Base-by-base conservation (phyloP, 768 basidiomycete species). In the Agaricus subrufescens region DNA sequence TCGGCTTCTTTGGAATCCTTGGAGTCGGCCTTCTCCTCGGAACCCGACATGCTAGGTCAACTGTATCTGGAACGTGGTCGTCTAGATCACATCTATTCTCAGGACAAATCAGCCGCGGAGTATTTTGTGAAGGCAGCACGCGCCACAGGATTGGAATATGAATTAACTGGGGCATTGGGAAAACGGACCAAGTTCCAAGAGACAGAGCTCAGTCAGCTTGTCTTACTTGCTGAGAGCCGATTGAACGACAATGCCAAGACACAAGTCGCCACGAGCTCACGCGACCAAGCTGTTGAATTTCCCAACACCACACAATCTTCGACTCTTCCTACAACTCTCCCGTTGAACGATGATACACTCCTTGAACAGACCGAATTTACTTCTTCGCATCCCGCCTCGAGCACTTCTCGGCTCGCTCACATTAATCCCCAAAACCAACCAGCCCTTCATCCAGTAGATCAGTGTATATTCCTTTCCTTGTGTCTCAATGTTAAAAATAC, bases 101-200 rank as follows among this genome's bases (percentile, higher is more conserved):
- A 88, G 64, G 92, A 97, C 69, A 89, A 85, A 67, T 65, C 73
- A 1, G 94, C 97, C 4, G 84, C 86, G 10, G 85, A 87, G 44
- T 74, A 75, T 53, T 98, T 98, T 63, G 76, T 93, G 38, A 75
- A 76, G 14, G 93, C 95, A 0, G 89, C 92, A 0, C 78, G 79
- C 48, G 81, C 85, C 34, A 89, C 87, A 14, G 87, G 86, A 3
- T 69, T 99, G 61, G 82, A 89, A 69, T 98, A 92, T 67, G 91
- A 94, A 69, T 76, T 98, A 51, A 95, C 92, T 0, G 97, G 97
- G 7, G 91, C 94, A 9, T 76, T 95, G 51, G 97, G 97, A 40
- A 93, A 88, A 71, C 82, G 92, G 58, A 99, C 97, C 10, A 96
- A 93, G 69, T 99, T 90, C 70, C 97, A 99, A 70, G 77, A 88